Evolutionary conservation across 805 yeast genomes (phyloP), one percentile per base, ranked within the genome.

Genomic region (Wickerhamiella vanderwaltii): DNA sequence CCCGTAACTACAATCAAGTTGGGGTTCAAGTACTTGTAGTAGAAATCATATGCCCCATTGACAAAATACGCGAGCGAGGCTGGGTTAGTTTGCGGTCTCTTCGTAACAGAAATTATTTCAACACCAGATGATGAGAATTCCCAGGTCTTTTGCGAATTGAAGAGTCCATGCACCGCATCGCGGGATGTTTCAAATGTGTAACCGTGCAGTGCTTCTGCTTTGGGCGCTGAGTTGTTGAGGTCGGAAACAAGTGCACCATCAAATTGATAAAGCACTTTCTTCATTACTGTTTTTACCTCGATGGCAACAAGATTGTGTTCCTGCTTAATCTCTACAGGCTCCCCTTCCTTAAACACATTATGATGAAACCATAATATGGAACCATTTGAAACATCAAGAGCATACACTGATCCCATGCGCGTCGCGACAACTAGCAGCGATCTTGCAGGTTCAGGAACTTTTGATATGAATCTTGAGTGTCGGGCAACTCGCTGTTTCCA

Each of bases 21-120:
- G 7, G 41, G 41, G 22, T 38, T 38, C n/a, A 38, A 17, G 35
- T 38, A 38, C 25, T 30, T 30, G 30, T 38, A 38, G 9, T 9
- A 16, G 16, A 29, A 29, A 18, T 38, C 41, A 12, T 23, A 23
- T 4, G 26, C 26, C 4, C 37, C 29, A 15, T 29, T 29, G 5
- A 35, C 39, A 13, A 15, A 15, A 13, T 16, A 16, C 16, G 30
- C 39, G 12, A 35, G 15, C 15, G 30, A n/a, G 20, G 28, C 23
- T 9, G 22, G 16, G 12, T 17, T 13, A 6, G 22, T 26, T 6
- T 11, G 15, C 3, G 26, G 28, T 9, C 30, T 6, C 18, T 35
- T 19, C 9, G 30, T 13, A 9, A 22, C 12, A 9, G 39, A 4
- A 15, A 22, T 22, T 15, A 17, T 18, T 12, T 20, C 17, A 17